Evolutionary conservation across 2,329 filamentous ascomycete genomes (phyloP).

Genomic region (Ilyonectria sp.): DNA sequence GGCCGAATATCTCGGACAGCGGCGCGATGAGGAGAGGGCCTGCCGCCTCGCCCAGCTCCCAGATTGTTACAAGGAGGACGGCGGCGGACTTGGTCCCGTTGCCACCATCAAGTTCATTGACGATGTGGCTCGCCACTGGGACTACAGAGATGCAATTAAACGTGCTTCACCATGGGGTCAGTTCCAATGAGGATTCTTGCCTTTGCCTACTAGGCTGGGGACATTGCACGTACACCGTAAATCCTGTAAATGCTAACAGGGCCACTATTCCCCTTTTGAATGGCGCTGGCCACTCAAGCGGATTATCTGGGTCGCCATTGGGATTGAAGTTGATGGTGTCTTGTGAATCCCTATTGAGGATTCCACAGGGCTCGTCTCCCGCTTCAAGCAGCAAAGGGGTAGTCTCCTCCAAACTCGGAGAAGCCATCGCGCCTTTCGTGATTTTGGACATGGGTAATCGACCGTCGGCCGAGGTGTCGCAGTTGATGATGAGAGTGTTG

Average conservation of each 20-base stretch:
- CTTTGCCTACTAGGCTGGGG: too few species aligned
- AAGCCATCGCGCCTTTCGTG: too few species aligned
- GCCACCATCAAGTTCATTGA: constrained; percentile 61
- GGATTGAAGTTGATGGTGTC: background rate
- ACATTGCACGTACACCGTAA: too few species aligned
- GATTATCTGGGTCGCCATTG: background rate
- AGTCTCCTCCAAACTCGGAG: too few species aligned
- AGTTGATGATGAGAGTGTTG: too few species aligned
- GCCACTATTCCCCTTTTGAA: constrained; percentile 70
- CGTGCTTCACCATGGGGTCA: constrained; percentile 69
- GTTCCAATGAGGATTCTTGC: too few species aligned
- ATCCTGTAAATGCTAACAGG: constrained; percentile 65
- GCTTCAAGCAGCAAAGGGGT: too few species aligned
- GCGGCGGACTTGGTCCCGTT: constrained; percentile 38
- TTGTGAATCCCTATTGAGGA: too few species aligned
- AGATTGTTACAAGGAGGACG: constrained; percentile 78
- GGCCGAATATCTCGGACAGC: constrained; percentile 72
- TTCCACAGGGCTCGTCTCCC: too few species aligned
- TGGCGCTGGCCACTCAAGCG: constrained; percentile 58
- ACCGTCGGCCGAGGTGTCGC: too few species aligned
- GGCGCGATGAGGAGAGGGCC: constrained; percentile 74
- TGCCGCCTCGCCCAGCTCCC: constrained; percentile 76
- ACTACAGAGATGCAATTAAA: constrained; percentile 71
- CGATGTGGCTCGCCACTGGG: constrained; percentile 66
- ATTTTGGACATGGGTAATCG: too few species aligned